Evolutionary conservation across 83 land plant species (phyloP), one percentile per base, ranked within the genome.

Genomic region (Picea engelmannii): DNA sequence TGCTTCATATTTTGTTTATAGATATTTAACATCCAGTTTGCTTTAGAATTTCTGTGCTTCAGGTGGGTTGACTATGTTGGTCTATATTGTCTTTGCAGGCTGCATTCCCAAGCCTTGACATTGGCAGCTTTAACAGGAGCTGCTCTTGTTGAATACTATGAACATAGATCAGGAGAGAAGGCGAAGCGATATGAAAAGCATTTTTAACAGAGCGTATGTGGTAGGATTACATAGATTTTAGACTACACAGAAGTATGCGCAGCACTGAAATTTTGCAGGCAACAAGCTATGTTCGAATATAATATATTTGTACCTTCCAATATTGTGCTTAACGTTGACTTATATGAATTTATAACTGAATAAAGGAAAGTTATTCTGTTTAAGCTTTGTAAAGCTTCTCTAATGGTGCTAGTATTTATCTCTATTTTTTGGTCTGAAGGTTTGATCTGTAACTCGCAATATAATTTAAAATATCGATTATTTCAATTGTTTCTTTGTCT

Each of bases 81-180:
- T 21, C 44, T 35, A 16, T 17, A 17, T 61, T 31, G 35, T 35
- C 59, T 60, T 71, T 66, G 31, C 91, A 93, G 94, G 91, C 67
- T 93, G 79, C 94, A 93, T 52, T 91, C 96, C 21, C 96, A 93
- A 79, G 91, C 90, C 4, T 82, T 93, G 20, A 91, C 96, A 3
- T 81, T 93, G 81, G 92, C 94, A 78, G 92, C 96, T 9, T 71
- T 93, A 47, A 87, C 86, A 66, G 94, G 94, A 71, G 96, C 96
- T 75, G 94, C 90, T 31, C 84, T 87, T 49, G 95, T 91, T 17
- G 95, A 93, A 82, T 93, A 91, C 80, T 93, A 85, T 69, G 95
- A 93, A 27, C 89, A 88, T 83, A 76, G 74, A 61, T n/a, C 87
- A 5, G 88, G 85, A 62, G 58, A 67, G 3, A 90, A 87, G 82